These are phyloP conservation scores for Liquidambar formosana DNA, from an alignment of 164 flowering plant genomes.

Conservation along the genomic window DNA sequence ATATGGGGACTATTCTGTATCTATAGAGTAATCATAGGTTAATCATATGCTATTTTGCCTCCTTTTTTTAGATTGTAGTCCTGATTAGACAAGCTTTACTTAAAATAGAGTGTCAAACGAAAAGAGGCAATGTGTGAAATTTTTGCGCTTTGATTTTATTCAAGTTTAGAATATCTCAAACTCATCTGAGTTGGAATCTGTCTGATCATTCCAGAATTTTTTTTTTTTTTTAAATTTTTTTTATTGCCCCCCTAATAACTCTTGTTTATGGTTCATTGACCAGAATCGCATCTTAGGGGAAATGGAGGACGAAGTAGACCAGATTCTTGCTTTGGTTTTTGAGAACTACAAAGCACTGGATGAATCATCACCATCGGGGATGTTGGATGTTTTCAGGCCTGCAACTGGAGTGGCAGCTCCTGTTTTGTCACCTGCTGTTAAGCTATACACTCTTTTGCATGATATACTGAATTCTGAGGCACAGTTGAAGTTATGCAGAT, in stretches of 20 bases:
- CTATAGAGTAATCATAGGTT: too few species aligned
- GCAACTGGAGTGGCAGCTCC: conserved; percentile 81
- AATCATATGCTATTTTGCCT: too few species aligned
- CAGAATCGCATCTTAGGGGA: conserved; percentile 91
- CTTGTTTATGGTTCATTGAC: conserved; percentile 8
- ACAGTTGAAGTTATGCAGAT: conserved; percentile 60
- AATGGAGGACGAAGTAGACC: conserved; percentile 72
- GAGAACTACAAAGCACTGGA: conserved; percentile 89
- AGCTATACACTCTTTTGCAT: conserved; percentile 75
- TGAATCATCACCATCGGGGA: conserved; percentile 70
- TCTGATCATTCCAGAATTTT: too few species aligned
- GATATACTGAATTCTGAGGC: conserved; percentile 82
- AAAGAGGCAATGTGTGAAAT: too few species aligned
- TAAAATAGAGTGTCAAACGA: too few species aligned
- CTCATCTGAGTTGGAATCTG: too few species aligned
- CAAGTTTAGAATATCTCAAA: too few species aligned
- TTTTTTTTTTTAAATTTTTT: neutral
- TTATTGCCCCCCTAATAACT: neutral
- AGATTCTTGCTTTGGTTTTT: conserved; percentile 69
- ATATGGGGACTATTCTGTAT: too few species aligned
- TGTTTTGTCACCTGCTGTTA: conserved; percentile 77
- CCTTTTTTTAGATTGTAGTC: too few species aligned
- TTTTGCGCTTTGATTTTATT: too few species aligned
- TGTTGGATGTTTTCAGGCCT: conserved; percentile 66
- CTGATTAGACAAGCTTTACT: too few species aligned